Evolutionary conservation across 225 moss, liverwort and hornwort species (phyloP), one percentile per base, ranked within the genome.

Genomic region (Neckera pumila): DNA sequence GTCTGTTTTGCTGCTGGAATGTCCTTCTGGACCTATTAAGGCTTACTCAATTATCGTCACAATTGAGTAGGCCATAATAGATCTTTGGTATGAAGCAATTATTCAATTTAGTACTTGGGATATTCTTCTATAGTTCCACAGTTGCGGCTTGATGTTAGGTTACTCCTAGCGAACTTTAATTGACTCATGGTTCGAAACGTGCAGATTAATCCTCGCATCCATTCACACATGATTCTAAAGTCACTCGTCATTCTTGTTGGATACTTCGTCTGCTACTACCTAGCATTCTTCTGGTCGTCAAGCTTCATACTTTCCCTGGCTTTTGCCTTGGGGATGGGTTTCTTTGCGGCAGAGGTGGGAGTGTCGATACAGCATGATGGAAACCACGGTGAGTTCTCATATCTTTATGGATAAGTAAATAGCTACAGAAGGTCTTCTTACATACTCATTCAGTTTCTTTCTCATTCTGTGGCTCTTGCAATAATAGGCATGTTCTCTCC

Each of bases 291-390:
- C 81, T 94, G 94, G 93, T 95, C 95, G 47, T 89, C 91, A 78
- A 96, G 90, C 88, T 88, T 96, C 82, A 77, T 95, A 42, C 61
- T 95, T 80, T 96, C 97, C 60, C 86, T 96, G 87, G 66, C 86
- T 56, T 88, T 94, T 45, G 96, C 95, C 22, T 75, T 91, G 79
- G 90, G 92, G 26, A 97, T 99, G 97, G 99, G 99, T 80, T 96
- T 99, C 88, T 97, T 95, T 91, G 94, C 95, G 75, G 97, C 96
- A n/a, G 96, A 99, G 93, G 95, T 99, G 64, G 99, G 99, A 87
- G 89, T 99, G 40, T 99, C 96, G 45, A 95, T 99, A 81, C 96
- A 96, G 90, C 99, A 99, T 89, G 99, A 99, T 90, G 99, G 95
- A 51, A 99, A 99, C 83, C 99, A 99, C 85, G 99, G 98, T 97